These are phyloP conservation scores for Polyrhizophydium stewartii DNA, from an alignment of 371 early-diverging fungal species.

Conservation along the genomic window DNA sequence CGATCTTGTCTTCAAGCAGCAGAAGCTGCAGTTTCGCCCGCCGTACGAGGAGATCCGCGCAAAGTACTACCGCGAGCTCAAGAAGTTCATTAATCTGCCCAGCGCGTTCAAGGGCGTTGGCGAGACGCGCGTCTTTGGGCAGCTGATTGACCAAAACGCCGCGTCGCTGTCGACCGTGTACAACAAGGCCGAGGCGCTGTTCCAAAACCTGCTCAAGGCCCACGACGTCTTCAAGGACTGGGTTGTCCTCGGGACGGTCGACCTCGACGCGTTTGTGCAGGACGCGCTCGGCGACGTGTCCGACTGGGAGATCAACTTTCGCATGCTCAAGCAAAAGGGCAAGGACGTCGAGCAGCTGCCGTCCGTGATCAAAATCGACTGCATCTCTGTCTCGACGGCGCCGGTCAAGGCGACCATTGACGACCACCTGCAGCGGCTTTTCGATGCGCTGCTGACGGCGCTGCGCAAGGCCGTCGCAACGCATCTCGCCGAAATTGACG, in stretches of 20 bases:
- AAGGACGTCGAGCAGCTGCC: constrained; percentile 51
- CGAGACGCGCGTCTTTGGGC: constrained; percentile 33
- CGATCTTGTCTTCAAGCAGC: constrained; percentile 44
- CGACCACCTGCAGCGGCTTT: constrained; percentile 45
- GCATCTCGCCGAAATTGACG: constrained; percentile 32
- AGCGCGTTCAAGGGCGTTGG: constrained; percentile 39
- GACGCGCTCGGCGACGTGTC: constrained; percentile 29
- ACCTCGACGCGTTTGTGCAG: constrained; percentile 39
- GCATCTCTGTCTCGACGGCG: constrained; percentile 39
- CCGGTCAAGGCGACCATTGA: constrained; percentile 49
- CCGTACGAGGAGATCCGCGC: constrained; percentile 50
- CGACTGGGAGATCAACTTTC: constrained; percentile 50
- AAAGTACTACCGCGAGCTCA: constrained; percentile 53
- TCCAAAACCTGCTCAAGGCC: constrained; percentile 32
- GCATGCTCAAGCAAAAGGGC: constrained; percentile 45
- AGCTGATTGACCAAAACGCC: constrained; percentile 37
- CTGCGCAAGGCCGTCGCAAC: constrained; percentile 26
- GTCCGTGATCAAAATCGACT: constrained; percentile 32
- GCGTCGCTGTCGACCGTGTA: constrained; percentile 36
- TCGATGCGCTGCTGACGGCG: constrained; percentile 39
- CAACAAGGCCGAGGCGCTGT: constrained; percentile 39
- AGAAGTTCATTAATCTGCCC: constrained; percentile 50
- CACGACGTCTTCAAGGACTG: constrained; percentile 44
- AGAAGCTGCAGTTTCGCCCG: constrained; percentile 44
- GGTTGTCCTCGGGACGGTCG: constrained; percentile 40